phyloP scores from a whole-genome alignment of 1,284 basidiomycete genomes.

The Fomitopsis palustris region DNA sequence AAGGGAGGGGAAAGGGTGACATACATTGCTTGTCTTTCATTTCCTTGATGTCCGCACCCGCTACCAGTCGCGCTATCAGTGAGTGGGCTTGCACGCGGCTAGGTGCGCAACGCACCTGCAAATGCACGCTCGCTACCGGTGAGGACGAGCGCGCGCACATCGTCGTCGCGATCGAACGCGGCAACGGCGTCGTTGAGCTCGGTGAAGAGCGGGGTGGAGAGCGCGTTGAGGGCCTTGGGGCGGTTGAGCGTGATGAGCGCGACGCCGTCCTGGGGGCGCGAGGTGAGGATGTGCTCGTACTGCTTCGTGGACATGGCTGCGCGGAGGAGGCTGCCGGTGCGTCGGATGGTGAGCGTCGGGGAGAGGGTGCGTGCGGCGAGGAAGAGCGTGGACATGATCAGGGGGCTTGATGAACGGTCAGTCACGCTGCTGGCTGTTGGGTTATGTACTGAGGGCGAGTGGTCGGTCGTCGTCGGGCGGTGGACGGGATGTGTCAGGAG shows the following conservation, averaged over 20 bases:
- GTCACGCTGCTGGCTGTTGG: too few species aligned
- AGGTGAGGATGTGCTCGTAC: constrained; percentile 76
- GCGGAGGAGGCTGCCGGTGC: background rate
- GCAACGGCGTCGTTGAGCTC: constrained; percentile 78
- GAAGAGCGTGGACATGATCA: background rate
- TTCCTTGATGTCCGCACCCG: constrained; percentile 90
- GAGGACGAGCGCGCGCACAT: constrained; percentile 83
- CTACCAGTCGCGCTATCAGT: constrained; percentile 32
- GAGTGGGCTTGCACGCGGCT: constrained; percentile 12
- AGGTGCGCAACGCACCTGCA: constrained; percentile 37
- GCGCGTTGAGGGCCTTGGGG: constrained; percentile 93
- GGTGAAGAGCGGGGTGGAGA: constrained; percentile 76
- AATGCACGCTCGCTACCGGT: constrained; percentile 95
- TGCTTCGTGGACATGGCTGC: constrained; percentile 2
- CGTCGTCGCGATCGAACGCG: constrained; percentile 70
- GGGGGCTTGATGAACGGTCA: too few species aligned
- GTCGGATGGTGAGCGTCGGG: constrained; percentile 13
- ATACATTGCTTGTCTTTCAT: constrained; percentile 90
- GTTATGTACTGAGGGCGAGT: too few species aligned
- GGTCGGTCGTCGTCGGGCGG: too few species aligned
- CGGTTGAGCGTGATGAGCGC: constrained; percentile 92
- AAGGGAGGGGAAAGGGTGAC: constrained; percentile 20
- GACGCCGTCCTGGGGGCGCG: constrained; percentile 73
- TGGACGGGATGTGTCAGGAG: too few species aligned
- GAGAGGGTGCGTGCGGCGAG: constrained; percentile 22